Conservation (phyloP, 2,329 filamentous ascomycete genomes). For the Pezicula neosporulosa region DNA sequence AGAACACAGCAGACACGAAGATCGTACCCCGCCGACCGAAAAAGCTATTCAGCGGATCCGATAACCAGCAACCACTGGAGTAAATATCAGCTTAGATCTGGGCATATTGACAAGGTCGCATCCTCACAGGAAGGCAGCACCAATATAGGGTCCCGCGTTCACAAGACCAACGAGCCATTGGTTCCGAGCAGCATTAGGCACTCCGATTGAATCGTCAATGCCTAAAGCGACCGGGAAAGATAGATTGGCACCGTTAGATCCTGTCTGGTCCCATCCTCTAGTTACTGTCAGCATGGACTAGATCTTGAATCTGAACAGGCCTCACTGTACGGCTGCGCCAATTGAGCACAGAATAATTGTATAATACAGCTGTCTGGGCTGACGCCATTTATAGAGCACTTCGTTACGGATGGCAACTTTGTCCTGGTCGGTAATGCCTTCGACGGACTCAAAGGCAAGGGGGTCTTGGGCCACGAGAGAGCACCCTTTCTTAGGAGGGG, state of each 20-base stretch:
- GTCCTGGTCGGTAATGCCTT: slow-evolving; percentile 56
- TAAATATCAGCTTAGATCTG: too few relatives aligned
- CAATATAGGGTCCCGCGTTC: slow-evolving; percentile 50
- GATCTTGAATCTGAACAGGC: too few relatives aligned
- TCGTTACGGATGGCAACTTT: slow-evolving; percentile 58
- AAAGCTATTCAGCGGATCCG: slow-evolving; percentile 56
- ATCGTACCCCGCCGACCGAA: slow-evolving; percentile 62
- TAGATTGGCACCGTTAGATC: slow-evolving; percentile 39
- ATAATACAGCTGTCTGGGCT: slow-evolving; percentile 59
- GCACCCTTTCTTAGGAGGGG: slow-evolving; percentile 63
- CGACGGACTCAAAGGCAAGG: slow-evolving; percentile 52
- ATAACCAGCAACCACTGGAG: slow-evolving; percentile 50
- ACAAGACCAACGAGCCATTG: too few relatives aligned
- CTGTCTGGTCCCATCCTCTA: slow-evolving; percentile 33
- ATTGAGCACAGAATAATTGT: slow-evolving; percentile 67
- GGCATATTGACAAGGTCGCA: too few relatives aligned
- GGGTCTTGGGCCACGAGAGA: slow-evolving; percentile 73
- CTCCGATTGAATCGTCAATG: slow-evolving; percentile 39
- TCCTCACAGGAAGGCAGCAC: slow-evolving; percentile 38
- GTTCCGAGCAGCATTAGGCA: slow-evolving; percentile 53
- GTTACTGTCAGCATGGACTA: too few relatives aligned
- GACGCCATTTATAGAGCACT: slow-evolving; percentile 63
- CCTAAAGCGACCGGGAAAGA: slow-evolving; percentile 33
- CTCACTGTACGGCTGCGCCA: slow-evolving; percentile 39
- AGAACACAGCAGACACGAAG: slow-evolving; percentile 60